Evolutionary conservation across 2,329 filamentous ascomycete genomes (phyloP), one percentile per base, ranked within the genome.

Genomic region (Epichloe uncinata): DNA sequence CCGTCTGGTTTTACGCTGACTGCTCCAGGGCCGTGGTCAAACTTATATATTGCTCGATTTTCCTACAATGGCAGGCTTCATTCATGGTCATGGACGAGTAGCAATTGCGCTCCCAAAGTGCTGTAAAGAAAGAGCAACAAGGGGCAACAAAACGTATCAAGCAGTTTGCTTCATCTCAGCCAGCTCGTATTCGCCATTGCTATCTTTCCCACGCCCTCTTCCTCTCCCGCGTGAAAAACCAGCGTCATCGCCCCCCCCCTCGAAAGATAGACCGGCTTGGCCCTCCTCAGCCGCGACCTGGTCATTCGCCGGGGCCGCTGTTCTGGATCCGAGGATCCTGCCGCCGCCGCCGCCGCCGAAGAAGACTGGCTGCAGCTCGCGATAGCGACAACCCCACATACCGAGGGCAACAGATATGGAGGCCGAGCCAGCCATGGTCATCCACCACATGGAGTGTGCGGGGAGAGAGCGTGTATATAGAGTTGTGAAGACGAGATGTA

Each of bases 341-440:
- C 65, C 72, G 2, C 84, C 84, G n/a, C n/a, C n/a, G n/a, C n/a
- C n/a, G 18, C 88, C 84, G 18, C 88, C 5, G 22, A 97, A 96
- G 52, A 79, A 84, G 58, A 97, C 94, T 11, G 93, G 91, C 60
- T 81, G 77, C 50, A 98, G 70, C 68, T 98, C 93, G 53, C 91
- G 77, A 74, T 89, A 94, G 61, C 84, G 87, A 63, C 91, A 97
- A 3, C 84, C 87, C 87, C 91, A 97, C 37, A 94, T 84, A 4
- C 87, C 90, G 2, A 93, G 71, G 44, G 73, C 78, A 8, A 75
- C 66, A 30, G 70, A 69, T 3, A 73, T 50, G 4, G 64, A 67
- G 40, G 70, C 68, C 2, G 75, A 77, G 13, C 59, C 61, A 11
- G 63, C 56, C 73, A 79, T 77, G 55, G 73, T 68, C 51, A 70